A percentile compares a stretch with the other conserved stretches of the same genome.
Evolutionary conservation across 768 basidiomycete genomes (phyloP).

Genomic region (Leccinum sublutescens): DNA sequence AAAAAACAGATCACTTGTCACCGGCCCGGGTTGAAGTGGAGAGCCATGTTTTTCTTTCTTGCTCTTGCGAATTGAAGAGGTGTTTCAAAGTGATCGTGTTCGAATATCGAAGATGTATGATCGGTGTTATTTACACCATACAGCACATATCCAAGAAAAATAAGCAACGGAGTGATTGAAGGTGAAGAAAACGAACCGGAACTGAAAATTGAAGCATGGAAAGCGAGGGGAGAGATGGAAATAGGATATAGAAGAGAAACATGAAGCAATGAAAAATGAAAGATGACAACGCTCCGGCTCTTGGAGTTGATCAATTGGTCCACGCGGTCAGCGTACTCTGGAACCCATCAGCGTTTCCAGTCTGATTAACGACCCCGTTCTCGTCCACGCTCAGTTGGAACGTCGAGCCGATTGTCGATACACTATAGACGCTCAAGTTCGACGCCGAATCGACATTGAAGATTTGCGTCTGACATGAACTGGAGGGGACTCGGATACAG

Average conservation of each 20-base stretch:
- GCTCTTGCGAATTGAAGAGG: no score
- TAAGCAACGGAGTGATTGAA: no score
- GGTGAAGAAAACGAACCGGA: no score
- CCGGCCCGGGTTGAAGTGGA: no score
- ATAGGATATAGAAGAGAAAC: not conserved
- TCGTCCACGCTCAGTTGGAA: constrained; percentile 40
- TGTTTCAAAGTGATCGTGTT: no score
- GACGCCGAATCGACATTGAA: constrained; percentile 41
- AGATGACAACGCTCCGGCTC: not conserved
- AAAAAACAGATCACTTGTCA: no score
- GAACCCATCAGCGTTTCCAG: constrained; percentile 24
- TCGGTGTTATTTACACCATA: no score
- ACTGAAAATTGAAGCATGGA: no score
- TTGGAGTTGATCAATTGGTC: not conserved
- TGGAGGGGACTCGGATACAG: constrained; percentile 30
- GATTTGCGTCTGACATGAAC: constrained; percentile 43
- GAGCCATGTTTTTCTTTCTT: no score
- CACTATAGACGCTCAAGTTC: constrained; percentile 38
- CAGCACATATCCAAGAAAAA: no score
- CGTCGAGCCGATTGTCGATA: constrained; percentile 45
- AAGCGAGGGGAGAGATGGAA: no score
- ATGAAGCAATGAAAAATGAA: not conserved
- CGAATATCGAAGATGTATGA: no score
- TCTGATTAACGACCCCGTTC: constrained; percentile 34
- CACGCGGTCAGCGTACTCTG: not conserved